Percentiles rank a stretch among this genome's conserved stretches.
Evolutionary conservation across 345 rosid species (phyloP).

Genomic region (Psidium guajava): DNA sequence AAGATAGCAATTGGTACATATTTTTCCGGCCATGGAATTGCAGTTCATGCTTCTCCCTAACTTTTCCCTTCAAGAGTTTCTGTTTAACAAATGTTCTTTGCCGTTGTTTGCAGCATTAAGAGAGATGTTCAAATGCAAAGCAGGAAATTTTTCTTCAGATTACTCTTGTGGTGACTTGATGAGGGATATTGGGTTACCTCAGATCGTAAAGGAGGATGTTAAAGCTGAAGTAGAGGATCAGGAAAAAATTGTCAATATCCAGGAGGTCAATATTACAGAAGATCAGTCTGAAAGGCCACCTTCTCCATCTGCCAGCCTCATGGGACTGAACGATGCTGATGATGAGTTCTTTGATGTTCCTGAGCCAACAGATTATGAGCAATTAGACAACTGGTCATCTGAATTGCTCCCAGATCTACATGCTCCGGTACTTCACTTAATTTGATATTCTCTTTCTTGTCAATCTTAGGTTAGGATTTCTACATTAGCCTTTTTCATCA

Average conservation of each 20-base stretch:
- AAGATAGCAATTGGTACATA: not conserved
- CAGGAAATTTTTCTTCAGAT: slow-evolving; percentile 34
- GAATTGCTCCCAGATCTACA: slow-evolving; percentile 26
- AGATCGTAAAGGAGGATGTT: slow-evolving; percentile 11
- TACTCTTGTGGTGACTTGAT: slow-evolving; percentile 20
- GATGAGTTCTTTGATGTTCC: slow-evolving; percentile 97
- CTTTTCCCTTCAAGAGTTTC: not conserved
- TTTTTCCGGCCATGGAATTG: not conserved
- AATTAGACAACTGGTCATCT: slow-evolving; percentile 34
- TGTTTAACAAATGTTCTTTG: not conserved
- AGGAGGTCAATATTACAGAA: slow-evolving; percentile 1
- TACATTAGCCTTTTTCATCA: not conserved
- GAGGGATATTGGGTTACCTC: slow-evolving; percentile 17
- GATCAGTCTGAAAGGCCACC: slow-evolving; percentile 33
- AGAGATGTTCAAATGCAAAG: slow-evolving; percentile 60
- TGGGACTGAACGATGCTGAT: slow-evolving; percentile 44
- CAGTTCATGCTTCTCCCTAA: not conserved
- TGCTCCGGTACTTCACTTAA: slow-evolving; percentile 17
- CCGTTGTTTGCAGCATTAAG: slow-evolving; percentile 39
- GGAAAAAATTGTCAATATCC: slow-evolving; percentile 6
- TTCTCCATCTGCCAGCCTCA: slow-evolving; percentile 32
- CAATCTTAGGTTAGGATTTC: not conserved
- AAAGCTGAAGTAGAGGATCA: slow-evolving; percentile 9
- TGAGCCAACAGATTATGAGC: slow-evolving; percentile 39
- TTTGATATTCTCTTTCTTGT: not conserved